Base-by-base conservation (phyloP, 306 rosid species). In the Prunus salicina region DNA sequence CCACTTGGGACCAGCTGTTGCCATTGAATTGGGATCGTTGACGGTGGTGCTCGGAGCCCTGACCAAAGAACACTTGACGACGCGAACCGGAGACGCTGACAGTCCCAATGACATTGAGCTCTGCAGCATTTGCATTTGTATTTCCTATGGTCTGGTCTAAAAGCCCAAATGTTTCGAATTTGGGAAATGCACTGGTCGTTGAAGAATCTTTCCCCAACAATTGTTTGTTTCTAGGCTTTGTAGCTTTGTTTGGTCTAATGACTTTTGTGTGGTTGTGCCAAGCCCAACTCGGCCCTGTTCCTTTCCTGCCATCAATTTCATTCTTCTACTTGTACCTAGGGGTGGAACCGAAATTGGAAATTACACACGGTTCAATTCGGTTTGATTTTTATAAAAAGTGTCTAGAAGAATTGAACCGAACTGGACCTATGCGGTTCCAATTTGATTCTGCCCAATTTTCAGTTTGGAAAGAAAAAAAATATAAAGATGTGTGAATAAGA, bases 1-100 rank as follows among this genome's bases (percentile, higher is more conserved):
- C 97, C 98, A 93, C 89, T 88, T 93, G 0, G 96, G 93, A 67
- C 67, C 81, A 61, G 89, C 67, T 32, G 89, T 49, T 7, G 92
- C 87, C 93, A 88, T 87, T 47, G 87, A 66, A 73, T 34, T 57
- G 7, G 77, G 64, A 14, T 81, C 79, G 41, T 70, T 80, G 77
- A 64, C 67, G 49, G 69, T 78, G 74, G 66, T 8, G 51, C 57
- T 61, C 3, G 77, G 58, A 22, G 74, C 8, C 41, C 67, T 53
- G 38, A 47, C 49, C 30, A 49, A 9, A 22, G 46, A 62, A 34
- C 32, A 71, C 45, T 62, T 27, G 41, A 64, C 47, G 10, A 11
- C 18, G 46, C 61, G 74, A 69, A 51, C 2, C 47, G 46, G 60
- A 69, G 73, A 52, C 60, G 28, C 73, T 49, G 73, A 69, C 22